These are phyloP conservation scores for Knufia fluminis DNA, from an alignment of 2,329 filamentous ascomycete species.

Conservation along the genomic window DNA sequence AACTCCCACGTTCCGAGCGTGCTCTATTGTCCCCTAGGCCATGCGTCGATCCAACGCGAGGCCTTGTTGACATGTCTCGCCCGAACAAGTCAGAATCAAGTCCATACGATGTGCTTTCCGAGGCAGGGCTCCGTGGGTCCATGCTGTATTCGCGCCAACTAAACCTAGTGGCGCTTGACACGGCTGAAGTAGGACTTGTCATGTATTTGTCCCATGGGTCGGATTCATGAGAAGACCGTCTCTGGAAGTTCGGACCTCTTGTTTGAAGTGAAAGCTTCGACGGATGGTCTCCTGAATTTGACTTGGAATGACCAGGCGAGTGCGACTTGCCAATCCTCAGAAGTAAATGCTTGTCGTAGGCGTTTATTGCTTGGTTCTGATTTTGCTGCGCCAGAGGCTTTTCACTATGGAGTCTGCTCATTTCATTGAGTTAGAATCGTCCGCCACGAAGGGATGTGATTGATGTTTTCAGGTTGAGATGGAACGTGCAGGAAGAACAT, in stretches of 20 bases:
- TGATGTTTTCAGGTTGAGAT: too few species aligned
- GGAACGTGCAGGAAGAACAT: background rate
- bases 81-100: constrained; percentile 34
- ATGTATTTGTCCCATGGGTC: constrained; percentile 26
- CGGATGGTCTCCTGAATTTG: constrained; percentile 26
- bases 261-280: constrained; percentile 25
- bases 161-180: constrained; percentile 33
- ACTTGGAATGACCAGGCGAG: constrained; percentile 39
- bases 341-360: constrained; percentile 53
- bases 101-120: constrained; percentile 32
- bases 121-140: constrained; percentile 35
- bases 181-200: constrained; percentile 32
- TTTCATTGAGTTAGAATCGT: constrained; percentile 7
- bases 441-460: too few species aligned
- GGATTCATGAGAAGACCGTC: constrained; percentile 15
- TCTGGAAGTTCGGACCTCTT: constrained; percentile 13
- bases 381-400: constrained; percentile 49
- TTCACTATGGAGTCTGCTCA: constrained; percentile 48
- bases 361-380: constrained; percentile 50
- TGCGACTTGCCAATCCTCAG: constrained; percentile 54
- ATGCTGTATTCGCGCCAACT: constrained; percentile 33
- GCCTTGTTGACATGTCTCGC: constrained; percentile 20
- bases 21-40: constrained; percentile 25
- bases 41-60: background rate
- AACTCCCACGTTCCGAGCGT: constrained; percentile 51